Conservation (phyloP, 495 filamentous ascomycete species). For the Daldinia decipiens region DNA sequence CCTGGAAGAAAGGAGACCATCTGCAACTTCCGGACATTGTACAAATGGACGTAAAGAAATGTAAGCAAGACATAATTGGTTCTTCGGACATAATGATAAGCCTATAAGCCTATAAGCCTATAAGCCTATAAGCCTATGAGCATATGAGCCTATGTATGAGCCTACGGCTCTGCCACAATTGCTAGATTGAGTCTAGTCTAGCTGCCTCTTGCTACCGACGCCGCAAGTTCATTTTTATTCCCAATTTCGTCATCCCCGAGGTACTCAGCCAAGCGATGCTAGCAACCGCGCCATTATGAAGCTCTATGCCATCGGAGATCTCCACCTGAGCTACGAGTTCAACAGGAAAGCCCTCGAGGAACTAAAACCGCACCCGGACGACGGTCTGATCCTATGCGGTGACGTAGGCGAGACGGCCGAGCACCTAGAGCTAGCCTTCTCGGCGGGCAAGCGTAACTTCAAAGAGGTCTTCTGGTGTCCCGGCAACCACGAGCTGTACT, state of each 20-base stretch:
- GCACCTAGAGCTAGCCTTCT: conserved; percentile 47
- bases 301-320: conserved; percentile 51
- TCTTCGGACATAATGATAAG: conserved; percentile 6
- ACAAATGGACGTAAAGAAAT: background rate
- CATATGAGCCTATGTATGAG: too few species aligned
- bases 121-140: too few species aligned
- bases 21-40: background rate
- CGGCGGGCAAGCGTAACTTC: conserved; percentile 42
- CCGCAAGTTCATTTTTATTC: background rate
- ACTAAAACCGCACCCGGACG: conserved; percentile 45
- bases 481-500: conserved; percentile 53
- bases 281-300: conserved; percentile 42
- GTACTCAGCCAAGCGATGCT: conserved; percentile 9
- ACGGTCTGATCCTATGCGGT: conserved; percentile 50
- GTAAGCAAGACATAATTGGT: conserved; percentile 11
- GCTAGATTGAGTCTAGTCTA: background rate
- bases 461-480: conserved; percentile 49
- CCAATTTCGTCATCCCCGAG: conserved; percentile 30
- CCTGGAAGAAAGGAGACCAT: background rate
- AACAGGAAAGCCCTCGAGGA: conserved; percentile 46
- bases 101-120: too few species aligned
- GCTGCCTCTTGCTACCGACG: background rate
- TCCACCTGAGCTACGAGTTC: conserved; percentile 49
- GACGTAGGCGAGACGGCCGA: conserved; percentile 49
- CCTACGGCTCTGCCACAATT: background rate